A percentile compares a stretch with the other conserved stretches of the same genome.
Conservation (phyloP, 148 eudicot genomes). For the Vaccinium vitisidaea region DNA sequence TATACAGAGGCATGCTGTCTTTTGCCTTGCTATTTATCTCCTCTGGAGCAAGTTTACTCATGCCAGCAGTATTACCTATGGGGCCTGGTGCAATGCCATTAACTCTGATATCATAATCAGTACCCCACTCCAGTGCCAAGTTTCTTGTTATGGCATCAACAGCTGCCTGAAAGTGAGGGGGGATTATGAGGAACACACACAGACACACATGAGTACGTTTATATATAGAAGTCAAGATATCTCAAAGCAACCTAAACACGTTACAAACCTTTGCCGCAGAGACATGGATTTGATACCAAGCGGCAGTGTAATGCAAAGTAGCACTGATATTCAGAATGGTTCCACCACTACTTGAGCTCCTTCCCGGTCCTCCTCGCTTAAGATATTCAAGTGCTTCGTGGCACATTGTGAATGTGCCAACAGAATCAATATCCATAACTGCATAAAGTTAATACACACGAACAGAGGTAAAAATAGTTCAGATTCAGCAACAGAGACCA, state of each 20-base stretch:
- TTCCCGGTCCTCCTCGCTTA: slow-evolving; percentile 78
- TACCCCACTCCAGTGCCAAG: slow-evolving; percentile 96
- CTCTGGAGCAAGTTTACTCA: slow-evolving; percentile 83
- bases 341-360: slow-evolving; percentile 69
- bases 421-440: slow-evolving; percentile 95
- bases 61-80: slow-evolving; percentile 81
- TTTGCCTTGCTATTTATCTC: slow-evolving; percentile 53
- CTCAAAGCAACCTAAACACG: neutral
- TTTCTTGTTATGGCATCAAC: slow-evolving; percentile 92
- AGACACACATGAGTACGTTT: no score
- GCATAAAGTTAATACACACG: slow-evolving; percentile 11
- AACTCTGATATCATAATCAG: slow-evolving; percentile 90
- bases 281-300: slow-evolving; percentile 97
- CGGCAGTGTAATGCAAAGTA: slow-evolving; percentile 92
- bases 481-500: neutral
- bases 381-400: slow-evolving; percentile 81
- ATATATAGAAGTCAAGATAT: neutral
- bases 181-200: neutral
- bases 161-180: slow-evolving; percentile 57
- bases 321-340: slow-evolving; percentile 84
- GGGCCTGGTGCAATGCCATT: slow-evolving; percentile 99
- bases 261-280: slow-evolving; percentile 90
- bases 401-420: slow-evolving; percentile 98
- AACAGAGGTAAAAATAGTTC: neutral
- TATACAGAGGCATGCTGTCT: slow-evolving; percentile 66